These are phyloP conservation scores for Xylaria longipes DNA, from an alignment of 495 filamentous ascomycete species.

Conservation along the genomic window DNA sequence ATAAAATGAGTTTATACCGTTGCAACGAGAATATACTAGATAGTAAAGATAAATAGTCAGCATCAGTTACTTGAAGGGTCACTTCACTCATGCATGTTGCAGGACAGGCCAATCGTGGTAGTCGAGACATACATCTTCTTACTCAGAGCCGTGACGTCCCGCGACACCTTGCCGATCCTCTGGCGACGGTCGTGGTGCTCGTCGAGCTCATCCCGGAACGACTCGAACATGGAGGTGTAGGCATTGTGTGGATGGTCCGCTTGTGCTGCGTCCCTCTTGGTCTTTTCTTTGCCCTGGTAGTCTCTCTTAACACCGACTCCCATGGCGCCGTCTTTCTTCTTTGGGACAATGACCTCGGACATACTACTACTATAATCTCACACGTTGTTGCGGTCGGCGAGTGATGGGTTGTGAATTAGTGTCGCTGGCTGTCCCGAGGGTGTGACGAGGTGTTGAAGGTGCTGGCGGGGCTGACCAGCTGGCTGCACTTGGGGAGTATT, in stretches of 20 bases:
- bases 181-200: conserved; percentile 93
- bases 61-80: background rate
- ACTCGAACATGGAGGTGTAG: conserved; percentile 80
- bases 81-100: background rate
- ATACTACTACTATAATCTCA: conserved; percentile 13
- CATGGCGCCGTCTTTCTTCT: conserved; percentile 42
- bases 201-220: conserved; percentile 86
- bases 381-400: background rate
- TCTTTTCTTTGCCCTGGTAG: conserved; percentile 62
- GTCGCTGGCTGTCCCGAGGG: background rate
- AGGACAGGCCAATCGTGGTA: background rate
- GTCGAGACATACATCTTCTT: conserved; percentile 84
- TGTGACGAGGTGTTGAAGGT: background rate
- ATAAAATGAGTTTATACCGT: conserved; percentile 60
- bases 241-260: conserved; percentile 49
- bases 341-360: conserved; percentile 41
- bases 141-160: conserved; percentile 90
- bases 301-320: conserved; percentile 64
- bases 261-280: conserved; percentile 38
- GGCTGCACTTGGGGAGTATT: background rate
- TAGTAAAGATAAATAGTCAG: background rate
- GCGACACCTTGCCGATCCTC: conserved; percentile 82
- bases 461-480: conserved; percentile 13
- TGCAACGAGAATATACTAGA: conserved; percentile 90
- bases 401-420: background rate